These are phyloP conservation scores for Amniculicola lignicola DNA, from an alignment of 495 filamentous ascomycete genomes.

Conservation along the genomic window DNA sequence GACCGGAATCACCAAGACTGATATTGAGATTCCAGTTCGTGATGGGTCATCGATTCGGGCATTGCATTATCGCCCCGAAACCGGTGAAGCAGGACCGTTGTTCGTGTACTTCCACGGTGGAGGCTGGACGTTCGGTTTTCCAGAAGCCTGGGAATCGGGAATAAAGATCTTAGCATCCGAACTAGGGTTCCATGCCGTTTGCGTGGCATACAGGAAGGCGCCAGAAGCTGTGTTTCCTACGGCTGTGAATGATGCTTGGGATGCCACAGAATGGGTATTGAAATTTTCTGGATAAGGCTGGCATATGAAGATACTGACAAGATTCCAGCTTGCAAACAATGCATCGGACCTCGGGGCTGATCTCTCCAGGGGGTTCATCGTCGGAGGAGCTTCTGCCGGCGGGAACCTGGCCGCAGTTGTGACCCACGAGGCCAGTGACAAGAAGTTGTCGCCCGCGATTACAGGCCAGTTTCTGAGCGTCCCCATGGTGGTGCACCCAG, in stretches of 20 bases:
- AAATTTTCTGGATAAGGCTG: no score
- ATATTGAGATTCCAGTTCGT: constrained; percentile 23
- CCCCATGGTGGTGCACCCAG: constrained; percentile 13
- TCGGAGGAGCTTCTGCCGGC: constrained; percentile 26
- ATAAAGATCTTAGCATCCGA: constrained; percentile 35
- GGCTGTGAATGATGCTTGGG: constrained; percentile 45
- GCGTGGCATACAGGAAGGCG: constrained; percentile 44
- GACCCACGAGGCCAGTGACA: constrained; percentile 21
- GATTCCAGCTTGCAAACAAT: constrained; percentile 15
- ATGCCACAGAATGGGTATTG: constrained; percentile 31
- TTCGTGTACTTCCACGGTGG: constrained; percentile 48
- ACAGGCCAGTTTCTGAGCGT: constrained; percentile 24
- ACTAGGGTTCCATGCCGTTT: constrained; percentile 40
- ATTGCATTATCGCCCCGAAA: constrained; percentile 34
- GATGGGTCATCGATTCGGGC: constrained; percentile 22
- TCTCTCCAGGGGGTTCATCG: constrained; percentile 28
- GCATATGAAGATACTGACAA: neutral
- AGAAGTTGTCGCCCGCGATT: constrained; percentile 21
- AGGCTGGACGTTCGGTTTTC: constrained; percentile 42
- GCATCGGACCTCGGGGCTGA: constrained; percentile 16
- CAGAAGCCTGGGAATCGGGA: constrained; percentile 40
- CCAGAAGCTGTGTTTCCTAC: constrained; percentile 45
- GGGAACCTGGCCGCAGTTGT: constrained; percentile 25
- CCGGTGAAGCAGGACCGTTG: constrained; percentile 35
- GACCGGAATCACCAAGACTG: constrained; percentile 11